A percentile compares a stretch with the other conserved stretches of the same genome.
phyloP scores from a whole-genome alignment of 148 eudicot genomes.

The Diospyros kaki region DNA sequence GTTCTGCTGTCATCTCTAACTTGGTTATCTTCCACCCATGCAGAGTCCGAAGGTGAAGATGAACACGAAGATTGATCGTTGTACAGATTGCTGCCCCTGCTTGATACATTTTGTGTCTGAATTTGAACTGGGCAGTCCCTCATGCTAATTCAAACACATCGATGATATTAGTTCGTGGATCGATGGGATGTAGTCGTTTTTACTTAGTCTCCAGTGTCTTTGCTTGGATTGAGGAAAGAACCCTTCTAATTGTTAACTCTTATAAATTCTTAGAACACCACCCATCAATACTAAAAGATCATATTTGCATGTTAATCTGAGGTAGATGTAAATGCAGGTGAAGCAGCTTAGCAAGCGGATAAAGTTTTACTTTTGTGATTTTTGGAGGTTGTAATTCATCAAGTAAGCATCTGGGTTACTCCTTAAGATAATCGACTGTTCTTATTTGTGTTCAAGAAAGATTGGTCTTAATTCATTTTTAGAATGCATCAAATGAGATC shows the following conservation, averaged over 20 bases:
- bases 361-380: neutral
- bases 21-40: neutral
- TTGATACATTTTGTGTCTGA: neutral
- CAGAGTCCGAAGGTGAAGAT: slow-evolving; percentile 20
- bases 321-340: neutral
- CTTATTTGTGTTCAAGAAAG: too few relatives aligned
- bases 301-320: neutral
- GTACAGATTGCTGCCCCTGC: slow-evolving; percentile 6
- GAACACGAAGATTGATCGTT: slow-evolving; percentile 19
- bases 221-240: neutral
- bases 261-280: neutral
- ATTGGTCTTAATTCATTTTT: too few relatives aligned
- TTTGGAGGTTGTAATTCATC: neutral
- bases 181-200: neutral
- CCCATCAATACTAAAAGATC: neutral
- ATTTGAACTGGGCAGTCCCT: slow-evolving; percentile 1
- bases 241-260: neutral
- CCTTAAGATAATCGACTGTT: too few relatives aligned
- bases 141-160: neutral
- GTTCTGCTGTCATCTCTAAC: neutral
- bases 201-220: neutral
- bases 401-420: neutral
- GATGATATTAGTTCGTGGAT: neutral
- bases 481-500: too few relatives aligned
- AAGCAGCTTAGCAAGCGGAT: neutral